phyloP scores from a whole-genome alignment of 108 stramenopile species.

The Seminavis robusta region DNA sequence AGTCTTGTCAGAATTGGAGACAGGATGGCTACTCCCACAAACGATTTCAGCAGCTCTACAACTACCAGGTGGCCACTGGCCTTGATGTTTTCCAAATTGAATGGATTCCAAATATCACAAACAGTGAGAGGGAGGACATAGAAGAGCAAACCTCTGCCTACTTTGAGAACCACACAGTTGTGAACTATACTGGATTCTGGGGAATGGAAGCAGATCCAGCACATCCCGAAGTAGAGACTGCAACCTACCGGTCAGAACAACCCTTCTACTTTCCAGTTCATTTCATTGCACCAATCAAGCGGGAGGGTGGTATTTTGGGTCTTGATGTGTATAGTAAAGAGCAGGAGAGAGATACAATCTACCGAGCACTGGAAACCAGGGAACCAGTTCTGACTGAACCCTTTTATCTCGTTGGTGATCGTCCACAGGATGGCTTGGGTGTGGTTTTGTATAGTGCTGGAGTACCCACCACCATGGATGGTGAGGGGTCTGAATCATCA shows the following conservation, averaged over 20 bases:
- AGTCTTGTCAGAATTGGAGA: slow-evolving; percentile 12
- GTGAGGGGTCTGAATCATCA: too few relatives aligned
- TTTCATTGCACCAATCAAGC: slow-evolving; percentile 7
- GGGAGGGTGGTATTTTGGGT: neutral
- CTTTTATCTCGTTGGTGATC: neutral
- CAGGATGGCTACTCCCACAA: neutral
- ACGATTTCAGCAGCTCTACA: slow-evolving; percentile 15
- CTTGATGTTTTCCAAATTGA: slow-evolving; percentile 3
- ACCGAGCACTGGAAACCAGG: neutral
- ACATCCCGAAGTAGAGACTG: neutral
- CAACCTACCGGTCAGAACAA: neutral
- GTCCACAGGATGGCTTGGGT: too few relatives aligned
- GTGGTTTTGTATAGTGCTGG: too few relatives aligned
- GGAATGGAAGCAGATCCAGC: neutral
- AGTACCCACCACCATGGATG: too few relatives aligned
- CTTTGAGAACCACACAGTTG: neutral
- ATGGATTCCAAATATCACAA: slow-evolving; percentile 11
- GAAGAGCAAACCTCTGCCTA: neutral
- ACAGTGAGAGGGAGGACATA: neutral
- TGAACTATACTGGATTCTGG: neutral
- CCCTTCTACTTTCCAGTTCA: slow-evolving; percentile 17
- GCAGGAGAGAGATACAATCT: neutral
- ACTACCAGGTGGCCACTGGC: neutral
- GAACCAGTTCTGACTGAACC: neutral
- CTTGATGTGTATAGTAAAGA: slow-evolving; percentile 5